Evolutionary conservation across 176 grass and related monocot genomes (phyloP), one percentile per base, ranked within the genome.

Genomic region (Oryza nivara): DNA sequence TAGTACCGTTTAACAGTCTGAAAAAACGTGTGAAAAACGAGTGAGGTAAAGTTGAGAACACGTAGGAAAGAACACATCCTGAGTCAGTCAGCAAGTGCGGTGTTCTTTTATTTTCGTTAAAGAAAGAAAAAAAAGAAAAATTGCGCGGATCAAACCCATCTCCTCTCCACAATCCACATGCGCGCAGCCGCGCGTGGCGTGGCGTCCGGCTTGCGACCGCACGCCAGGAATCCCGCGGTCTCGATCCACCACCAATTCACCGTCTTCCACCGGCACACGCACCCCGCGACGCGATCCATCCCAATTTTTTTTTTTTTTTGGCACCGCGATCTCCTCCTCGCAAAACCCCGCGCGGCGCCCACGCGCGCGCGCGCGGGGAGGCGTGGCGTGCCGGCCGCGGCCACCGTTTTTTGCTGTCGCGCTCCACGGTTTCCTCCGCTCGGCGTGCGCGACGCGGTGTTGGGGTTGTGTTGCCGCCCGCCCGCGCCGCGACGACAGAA

Each of bases 401-500:
- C 36, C 54, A 40, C 48, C 72, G 72, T 48, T 25, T 13, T 38
- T 38, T 36, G 35, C 46, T 30, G 52, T 78, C 56, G 58, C 76
- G 30, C 4, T 78, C 60, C 38, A 11, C n/a, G 38, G 4, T 65
- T 23, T 63, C 8, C 36, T 38, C 36, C 5, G 36, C 5, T 23
- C 58, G 76, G 63, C 76, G 76, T 61, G 60, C 75, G 75, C n/a
- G 16, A 20, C 52, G 54, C 54, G 54, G 52, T 1, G 74, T 40
- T 40, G 38, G 38, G 1, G 38, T 41, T 9, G 0, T n/a, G 75
- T 43, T 41, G 76, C 76, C 7, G 76, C 65, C 60, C 0, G 30
- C 30, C 2, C 30, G 30, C 30, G 30, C 30, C 30, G 40, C 14
- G 60, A 45, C 38, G 58, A 78, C 60, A 26, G 45, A 78, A 30